Conservation (phyloP, 73 alveolate species). For the Paramecium sexaurelia region DNA sequence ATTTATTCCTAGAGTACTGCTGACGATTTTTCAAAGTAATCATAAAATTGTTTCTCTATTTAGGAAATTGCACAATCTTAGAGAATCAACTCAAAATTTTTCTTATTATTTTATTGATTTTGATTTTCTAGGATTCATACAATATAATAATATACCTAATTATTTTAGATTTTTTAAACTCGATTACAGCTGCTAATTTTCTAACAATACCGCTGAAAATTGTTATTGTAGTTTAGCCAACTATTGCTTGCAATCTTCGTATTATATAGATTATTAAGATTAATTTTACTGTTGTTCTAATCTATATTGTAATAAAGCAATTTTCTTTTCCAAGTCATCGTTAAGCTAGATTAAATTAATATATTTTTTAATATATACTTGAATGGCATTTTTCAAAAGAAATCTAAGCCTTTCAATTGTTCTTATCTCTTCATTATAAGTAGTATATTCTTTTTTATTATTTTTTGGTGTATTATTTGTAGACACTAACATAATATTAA, state of each 20-base stretch:
- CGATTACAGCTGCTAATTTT: background rate
- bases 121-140: background rate
- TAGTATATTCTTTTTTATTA: background rate
- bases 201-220: background rate
- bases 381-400: slow-evolving; percentile 29
- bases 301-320: background rate
- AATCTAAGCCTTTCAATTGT: background rate
- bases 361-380: background rate
- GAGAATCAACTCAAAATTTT: background rate
- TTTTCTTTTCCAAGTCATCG: slow-evolving; percentile 17
- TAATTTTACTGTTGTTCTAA: background rate
- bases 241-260: background rate
- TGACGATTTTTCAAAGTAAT: background rate
- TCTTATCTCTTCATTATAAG: background rate
- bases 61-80: background rate
- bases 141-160: background rate
- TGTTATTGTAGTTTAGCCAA: background rate
- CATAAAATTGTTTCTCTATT: background rate
- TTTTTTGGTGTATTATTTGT: slow-evolving; percentile 7
- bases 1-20: background rate
- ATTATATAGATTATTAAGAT: background rate
- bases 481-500: background rate
- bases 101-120: background rate
- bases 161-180: background rate
- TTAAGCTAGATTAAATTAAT: background rate